Base-by-base conservation (phyloP, 2,329 filamentous ascomycete genomes). In the Colletotrichum musicola region DNA sequence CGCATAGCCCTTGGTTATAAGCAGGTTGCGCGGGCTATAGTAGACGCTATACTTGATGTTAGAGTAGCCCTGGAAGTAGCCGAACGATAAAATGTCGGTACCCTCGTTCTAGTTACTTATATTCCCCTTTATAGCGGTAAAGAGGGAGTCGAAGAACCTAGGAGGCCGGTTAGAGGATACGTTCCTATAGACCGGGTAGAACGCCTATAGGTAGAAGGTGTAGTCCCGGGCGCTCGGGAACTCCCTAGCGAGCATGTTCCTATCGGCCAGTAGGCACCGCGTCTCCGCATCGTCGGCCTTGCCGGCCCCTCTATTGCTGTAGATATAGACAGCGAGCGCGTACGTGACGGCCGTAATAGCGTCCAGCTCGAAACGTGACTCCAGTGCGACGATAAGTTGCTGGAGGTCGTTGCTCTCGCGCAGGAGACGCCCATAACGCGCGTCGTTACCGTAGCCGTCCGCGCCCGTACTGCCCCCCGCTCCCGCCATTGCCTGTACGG, bases 401-500 rank as follows among this genome's bases (percentile, higher is more conserved):
- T n/a, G 20, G 9, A 59, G 56, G n/a, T n/a, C n/a, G n/a, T n/a
- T n/a, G n/a, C n/a, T n/a, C n/a, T n/a, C n/a, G n/a, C n/a, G n/a
- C n/a, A n/a, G n/a, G n/a, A n/a, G n/a, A n/a, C n/a, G n/a, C n/a
- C n/a, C n/a, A n/a, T n/a, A n/a, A n/a, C n/a, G n/a, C n/a, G n/a
- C n/a, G n/a, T n/a, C n/a, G n/a, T n/a, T n/a, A n/a, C n/a, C n/a
- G n/a, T n/a, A n/a, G n/a, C n/a, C n/a, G n/a, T n/a, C n/a, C n/a
- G n/a, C n/a, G n/a, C n/a, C n/a, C n/a, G n/a, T n/a, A n/a, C n/a
- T n/a, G n/a, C 27, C 30, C 67, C 7, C 72, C 70, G 2, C 71
- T 70, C 3, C 72, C 69, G 5, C 68, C 70, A 25, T 69, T 12
- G 57, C 72, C 71, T 4, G 53, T 38, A 12, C 6, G 9, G 13